Evolutionary conservation across 208 protist genomes (phyloP).

Genomic region (Trypanosoma rangeli): DNA sequence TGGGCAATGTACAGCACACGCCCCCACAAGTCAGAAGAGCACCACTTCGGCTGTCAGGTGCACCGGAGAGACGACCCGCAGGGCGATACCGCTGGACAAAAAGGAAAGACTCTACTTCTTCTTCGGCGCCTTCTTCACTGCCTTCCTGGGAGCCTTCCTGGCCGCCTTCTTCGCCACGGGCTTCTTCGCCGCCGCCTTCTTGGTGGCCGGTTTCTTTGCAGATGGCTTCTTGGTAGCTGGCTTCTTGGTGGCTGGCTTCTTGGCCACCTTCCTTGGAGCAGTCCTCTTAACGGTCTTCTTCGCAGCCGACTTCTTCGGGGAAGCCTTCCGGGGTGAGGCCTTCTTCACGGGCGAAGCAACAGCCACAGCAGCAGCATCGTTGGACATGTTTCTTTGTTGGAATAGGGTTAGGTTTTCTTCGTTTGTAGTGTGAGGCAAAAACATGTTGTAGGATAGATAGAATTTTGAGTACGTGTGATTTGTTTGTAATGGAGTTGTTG

Average conservation of each 20-base stretch:
- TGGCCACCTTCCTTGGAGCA: slow-evolving; percentile 13
- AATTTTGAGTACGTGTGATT: too few relatives aligned
- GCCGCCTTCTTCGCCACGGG: slow-evolving; percentile 26
- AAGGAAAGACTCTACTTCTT: background rate
- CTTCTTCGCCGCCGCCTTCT: slow-evolving; percentile 24
- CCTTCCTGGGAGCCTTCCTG: slow-evolving; percentile 37
- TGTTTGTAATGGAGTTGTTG: background rate
- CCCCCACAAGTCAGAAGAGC: too few relatives aligned
- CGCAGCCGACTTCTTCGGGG: background rate
- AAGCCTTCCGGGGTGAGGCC: slow-evolving; percentile 1
- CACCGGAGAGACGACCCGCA: too few relatives aligned
- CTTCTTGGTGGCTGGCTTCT: slow-evolving; percentile 33
- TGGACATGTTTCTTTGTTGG: slow-evolving; percentile 7
- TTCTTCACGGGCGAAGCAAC: slow-evolving; percentile 1
- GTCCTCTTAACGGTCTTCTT: slow-evolving; percentile 2
- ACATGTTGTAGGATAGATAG: too few relatives aligned
- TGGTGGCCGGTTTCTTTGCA: slow-evolving; percentile 31
- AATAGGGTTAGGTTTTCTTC: slow-evolving; percentile 9
- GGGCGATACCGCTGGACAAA: too few relatives aligned
- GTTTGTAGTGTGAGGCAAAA: background rate
- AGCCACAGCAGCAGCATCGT: background rate
- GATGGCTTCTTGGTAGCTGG: slow-evolving; percentile 29
- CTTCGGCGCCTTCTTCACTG: slow-evolving; percentile 15
- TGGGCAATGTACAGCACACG: too few relatives aligned
- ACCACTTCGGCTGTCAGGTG: too few relatives aligned